These are phyloP conservation scores for Helicocarpus griseus DNA, from an alignment of 2,329 filamentous ascomycete genomes.

Conservation along the genomic window DNA sequence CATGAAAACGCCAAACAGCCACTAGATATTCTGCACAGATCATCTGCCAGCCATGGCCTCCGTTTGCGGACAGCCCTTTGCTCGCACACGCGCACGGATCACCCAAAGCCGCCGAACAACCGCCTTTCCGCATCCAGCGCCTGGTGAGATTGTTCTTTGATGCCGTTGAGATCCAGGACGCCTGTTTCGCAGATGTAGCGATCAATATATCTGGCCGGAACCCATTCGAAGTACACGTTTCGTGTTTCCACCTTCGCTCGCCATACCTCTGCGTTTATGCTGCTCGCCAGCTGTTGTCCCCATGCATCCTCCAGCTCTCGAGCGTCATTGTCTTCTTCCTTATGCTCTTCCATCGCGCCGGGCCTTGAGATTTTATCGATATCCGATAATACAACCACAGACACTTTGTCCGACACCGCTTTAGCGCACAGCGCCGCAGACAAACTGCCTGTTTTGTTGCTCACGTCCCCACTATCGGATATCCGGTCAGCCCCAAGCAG, in stretches of 20 bases:
- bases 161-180: conserved; percentile 15
- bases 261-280: conserved; percentile 2
- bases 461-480: conserved; percentile 47
- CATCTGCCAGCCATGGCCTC: conserved; percentile 4
- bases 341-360: conserved; percentile 34
- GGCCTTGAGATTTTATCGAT: conserved; percentile 51
- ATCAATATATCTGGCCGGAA: conserved; percentile 39
- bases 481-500: conserved; percentile 58
- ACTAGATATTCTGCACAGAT: not conserved
- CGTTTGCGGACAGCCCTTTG: conserved; percentile 3
- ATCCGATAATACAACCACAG: conserved; percentile 47
- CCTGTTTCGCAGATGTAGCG: conserved; percentile 44
- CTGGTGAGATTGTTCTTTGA: conserved; percentile 10
- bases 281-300: not conserved
- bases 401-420: conserved; percentile 38
- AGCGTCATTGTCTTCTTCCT: conserved; percentile 43
- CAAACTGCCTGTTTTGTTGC: conserved; percentile 58
- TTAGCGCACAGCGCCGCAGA: conserved; percentile 48
- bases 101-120: conserved; percentile 9
- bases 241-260: conserved; percentile 19
- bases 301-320: conserved; percentile 36
- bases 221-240: conserved; percentile 48
- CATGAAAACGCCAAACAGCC: not conserved
- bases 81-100: not conserved
- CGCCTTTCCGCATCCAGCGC: conserved; percentile 6